A percentile compares a stretch with the other conserved stretches of the same genome.
Conservation (phyloP, 1,284 basidiomycete genomes). For the Sparassis latifolia region DNA sequence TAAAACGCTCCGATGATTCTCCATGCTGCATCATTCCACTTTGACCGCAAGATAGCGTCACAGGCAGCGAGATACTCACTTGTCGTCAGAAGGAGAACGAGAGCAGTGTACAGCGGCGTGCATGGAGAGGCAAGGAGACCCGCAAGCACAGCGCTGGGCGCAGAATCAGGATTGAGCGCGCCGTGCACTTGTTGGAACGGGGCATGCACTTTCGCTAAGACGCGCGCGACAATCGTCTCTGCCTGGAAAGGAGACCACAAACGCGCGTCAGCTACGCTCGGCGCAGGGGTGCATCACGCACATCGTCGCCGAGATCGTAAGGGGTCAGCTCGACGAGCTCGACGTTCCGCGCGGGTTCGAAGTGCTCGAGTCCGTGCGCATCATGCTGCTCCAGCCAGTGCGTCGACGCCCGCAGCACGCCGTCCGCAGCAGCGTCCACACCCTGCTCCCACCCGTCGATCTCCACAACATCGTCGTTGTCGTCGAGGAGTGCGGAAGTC, state of each 20-base stretch:
- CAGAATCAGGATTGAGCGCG: constrained; percentile 41
- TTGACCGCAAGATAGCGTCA: neutral
- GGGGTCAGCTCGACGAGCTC: constrained; percentile 47
- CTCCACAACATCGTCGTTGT: constrained; percentile 61
- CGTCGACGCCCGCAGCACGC: constrained; percentile 50
- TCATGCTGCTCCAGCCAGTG: constrained; percentile 64
- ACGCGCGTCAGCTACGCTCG: neutral
- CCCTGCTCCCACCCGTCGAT: constrained; percentile 49
- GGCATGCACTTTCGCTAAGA: constrained; percentile 45
- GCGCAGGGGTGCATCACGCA: constrained; percentile 20
- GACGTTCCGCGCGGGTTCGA: constrained; percentile 56
- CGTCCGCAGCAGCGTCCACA: constrained; percentile 13
- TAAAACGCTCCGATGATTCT: neutral
- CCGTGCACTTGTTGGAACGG: constrained; percentile 46
- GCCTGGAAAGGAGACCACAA: constrained; percentile 9
- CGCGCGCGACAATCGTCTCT: constrained; percentile 16
- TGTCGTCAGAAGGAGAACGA: constrained; percentile 46
- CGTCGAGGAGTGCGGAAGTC: constrained; percentile 41
- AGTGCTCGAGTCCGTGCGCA: constrained; percentile 55
- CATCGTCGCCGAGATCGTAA: constrained; percentile 37
- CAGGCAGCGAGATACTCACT: constrained; percentile 28
- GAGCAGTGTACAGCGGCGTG: constrained; percentile 42
- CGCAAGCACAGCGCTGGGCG: constrained; percentile 43
- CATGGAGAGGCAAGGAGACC: constrained; percentile 44
- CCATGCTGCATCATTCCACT: neutral